Percentiles rank a stretch among this genome's conserved stretches.
Evolutionary conservation across 441 rosid genomes (phyloP).

Genomic region (Caryocar brasiliense): DNA sequence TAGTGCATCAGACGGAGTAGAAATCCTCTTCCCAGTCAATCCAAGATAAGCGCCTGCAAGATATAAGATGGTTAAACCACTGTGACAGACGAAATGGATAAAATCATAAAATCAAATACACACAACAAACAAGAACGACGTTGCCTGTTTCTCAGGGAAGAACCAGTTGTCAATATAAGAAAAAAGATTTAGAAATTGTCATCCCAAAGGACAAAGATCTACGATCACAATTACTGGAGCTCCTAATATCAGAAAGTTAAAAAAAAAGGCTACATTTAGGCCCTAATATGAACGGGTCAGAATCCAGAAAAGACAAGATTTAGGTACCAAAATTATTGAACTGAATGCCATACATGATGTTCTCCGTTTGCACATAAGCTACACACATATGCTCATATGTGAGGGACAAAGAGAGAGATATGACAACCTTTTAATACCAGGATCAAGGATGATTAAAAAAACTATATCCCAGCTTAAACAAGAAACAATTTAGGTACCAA

Average conservation of each 20-base stretch:
- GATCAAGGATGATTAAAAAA: too few relatives aligned
- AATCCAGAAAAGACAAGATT: not conserved
- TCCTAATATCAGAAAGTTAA: too few relatives aligned
- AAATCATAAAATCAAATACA: not conserved
- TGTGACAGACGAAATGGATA: not conserved
- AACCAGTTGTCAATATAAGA: not conserved
- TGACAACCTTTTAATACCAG: too few relatives aligned
- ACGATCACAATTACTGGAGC: not conserved
- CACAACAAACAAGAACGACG: not conserved
- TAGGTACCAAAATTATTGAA: not conserved
- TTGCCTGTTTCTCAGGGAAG: not conserved
- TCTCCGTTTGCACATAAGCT: not conserved
- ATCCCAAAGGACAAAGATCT: not conserved
- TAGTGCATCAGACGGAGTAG: conserved; percentile 78
- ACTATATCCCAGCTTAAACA: too few relatives aligned
- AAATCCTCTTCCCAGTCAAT: conserved; percentile 77
- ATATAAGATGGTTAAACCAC: conserved; percentile 1
- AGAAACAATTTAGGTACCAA: too few relatives aligned
- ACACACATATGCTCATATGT: too few relatives aligned
- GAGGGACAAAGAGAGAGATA: too few relatives aligned
- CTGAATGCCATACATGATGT: not conserved
- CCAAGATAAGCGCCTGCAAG: conserved; percentile 83
- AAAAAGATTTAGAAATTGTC: not conserved
- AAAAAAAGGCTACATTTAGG: too few relatives aligned
- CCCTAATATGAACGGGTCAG: too few relatives aligned